Evolutionary conservation across 176 grass and related monocot species (phyloP).

Genomic region (Secale cereale): DNA sequence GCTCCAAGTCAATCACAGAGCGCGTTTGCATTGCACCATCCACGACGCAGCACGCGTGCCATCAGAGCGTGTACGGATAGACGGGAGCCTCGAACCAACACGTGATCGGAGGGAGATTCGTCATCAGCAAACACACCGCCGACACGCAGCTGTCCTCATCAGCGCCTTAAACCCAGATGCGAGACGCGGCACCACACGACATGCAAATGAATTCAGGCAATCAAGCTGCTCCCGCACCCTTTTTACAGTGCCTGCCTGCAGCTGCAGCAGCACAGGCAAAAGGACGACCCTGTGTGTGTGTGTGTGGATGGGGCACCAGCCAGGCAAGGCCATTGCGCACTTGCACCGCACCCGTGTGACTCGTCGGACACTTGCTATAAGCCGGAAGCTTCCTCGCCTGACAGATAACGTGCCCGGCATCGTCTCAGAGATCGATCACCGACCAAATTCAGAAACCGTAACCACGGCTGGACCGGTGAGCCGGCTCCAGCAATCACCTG

Average conservation of each 20-base stretch:
- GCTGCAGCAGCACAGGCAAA: conserved; percentile 20
- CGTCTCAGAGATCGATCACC: conserved; percentile 2
- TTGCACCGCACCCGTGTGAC: neutral
- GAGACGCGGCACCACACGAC: neutral
- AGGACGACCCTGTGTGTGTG: conserved; percentile 10
- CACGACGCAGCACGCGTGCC: neutral
- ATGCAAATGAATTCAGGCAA: neutral
- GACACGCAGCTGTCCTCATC: neutral
- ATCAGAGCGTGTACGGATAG: neutral
- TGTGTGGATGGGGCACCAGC: neutral
- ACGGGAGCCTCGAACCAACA: neutral
- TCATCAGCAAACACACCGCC: neutral
- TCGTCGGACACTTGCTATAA: conserved; percentile 15
- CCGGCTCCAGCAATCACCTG: neutral
- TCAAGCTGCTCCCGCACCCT: neutral
- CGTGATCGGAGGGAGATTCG: neutral
- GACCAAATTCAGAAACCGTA: neutral
- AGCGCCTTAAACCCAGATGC: conserved; percentile 7
- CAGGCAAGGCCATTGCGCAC: neutral
- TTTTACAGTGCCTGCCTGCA: neutral
- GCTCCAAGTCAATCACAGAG: conserved; percentile 1
- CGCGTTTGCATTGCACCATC: too few relatives aligned
- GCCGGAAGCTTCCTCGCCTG: neutral
- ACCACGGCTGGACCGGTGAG: neutral
- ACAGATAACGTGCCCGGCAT: neutral